Evolutionary conservation across 306 rosid species (phyloP), one percentile per base, ranked within the genome.

Genomic region (Citrullus mucosospermus): DNA sequence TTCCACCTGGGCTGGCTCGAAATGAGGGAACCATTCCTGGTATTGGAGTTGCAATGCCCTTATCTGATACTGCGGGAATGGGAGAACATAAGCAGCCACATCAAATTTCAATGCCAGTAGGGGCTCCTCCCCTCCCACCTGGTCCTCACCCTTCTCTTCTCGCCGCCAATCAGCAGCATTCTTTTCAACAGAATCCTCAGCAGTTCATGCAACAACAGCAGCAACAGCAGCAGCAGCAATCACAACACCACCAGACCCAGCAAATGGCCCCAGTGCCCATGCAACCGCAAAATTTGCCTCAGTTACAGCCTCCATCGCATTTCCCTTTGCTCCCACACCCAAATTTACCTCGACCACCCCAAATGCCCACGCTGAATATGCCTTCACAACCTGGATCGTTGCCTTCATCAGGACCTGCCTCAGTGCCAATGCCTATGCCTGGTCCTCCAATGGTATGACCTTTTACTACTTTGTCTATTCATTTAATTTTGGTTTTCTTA

Each of bases 111-210:
- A 84, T 88, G 86, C 86, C 88, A 25, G 75, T 88, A 83, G 96
- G 93, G 61, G 96, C 97, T 69, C 98, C 98, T 72, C 97, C 97
- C 85, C 97, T 95, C 57, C 98, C 98, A 38, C 97, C 98, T 28
- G 98, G 98, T 78, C 98, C 98, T 32, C 98, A 95, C 82, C 98
- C 98, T 50, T 95, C 97, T 75, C 97, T 94, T 83, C 96, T 95
- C 66, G 88, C 85, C 77, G 80, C 84, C 75, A 95, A 91, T 80
- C 98, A 95, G 86, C 98, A 95, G 80, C 96, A 88, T 78, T 85
- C 88, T 56, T 95, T 85, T 84, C 97, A 89, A 65, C 96, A 89
- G 72, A 95, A 88, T 85, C 90, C 89, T 81, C 98, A 92, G 83
- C 98, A 95, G 87, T 88, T 88, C 67, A 86, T 89, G 36, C 98